Base-by-base conservation (phyloP, 352 stramenopile species). In the Pythium graminicola region DNA sequence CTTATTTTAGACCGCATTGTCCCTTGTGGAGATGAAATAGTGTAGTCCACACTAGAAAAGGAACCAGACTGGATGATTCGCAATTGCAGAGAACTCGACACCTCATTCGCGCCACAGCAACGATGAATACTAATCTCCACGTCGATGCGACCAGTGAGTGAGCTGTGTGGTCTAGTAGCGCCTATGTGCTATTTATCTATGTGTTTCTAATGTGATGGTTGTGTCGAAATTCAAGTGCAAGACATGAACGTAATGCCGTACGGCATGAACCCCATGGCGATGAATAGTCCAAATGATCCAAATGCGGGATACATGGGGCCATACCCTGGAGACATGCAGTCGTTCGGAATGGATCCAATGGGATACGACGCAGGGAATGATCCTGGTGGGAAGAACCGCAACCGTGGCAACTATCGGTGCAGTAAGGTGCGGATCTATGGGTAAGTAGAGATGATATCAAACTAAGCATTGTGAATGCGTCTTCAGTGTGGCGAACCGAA, bases 331-430 rank as follows among this genome's bases (percentile, higher is more conserved):
- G 76, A 85, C 52, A 60, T 67, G 8, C 55, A 67, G 50, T 33
- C 42, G 9, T 46, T 69, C 31, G 57, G 70, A 11, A 69, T 71
- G 40, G 73, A 86, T 33, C 8, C 69, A 19, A 68, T 67, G 53
- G 54, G 22, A 4, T 57, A 45, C 16, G 60, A 67, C 6, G 28
- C 48, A 14, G 53, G 47, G 10, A 57, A 54, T 14, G 79, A 90
- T 11, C 57, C 76, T 3, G 44, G 59, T 4, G 57, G 54, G 31
- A 86, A 87, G 64, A 88, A 88, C 61, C 62, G 80, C 22, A 90
- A 93, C 56, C 82, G 82, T 43, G 82, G 82, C 62, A 93, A 93
- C 62, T 93, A 93, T 48, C 77, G 82, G 26, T 93, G 82, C 64
- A 89, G 77, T 64, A 90, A 90, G 74, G 79, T 85, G 40, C 19